Conservation (phyloP, 2,329 filamentous ascomycete species). For the Alternaria sp. region DNA sequence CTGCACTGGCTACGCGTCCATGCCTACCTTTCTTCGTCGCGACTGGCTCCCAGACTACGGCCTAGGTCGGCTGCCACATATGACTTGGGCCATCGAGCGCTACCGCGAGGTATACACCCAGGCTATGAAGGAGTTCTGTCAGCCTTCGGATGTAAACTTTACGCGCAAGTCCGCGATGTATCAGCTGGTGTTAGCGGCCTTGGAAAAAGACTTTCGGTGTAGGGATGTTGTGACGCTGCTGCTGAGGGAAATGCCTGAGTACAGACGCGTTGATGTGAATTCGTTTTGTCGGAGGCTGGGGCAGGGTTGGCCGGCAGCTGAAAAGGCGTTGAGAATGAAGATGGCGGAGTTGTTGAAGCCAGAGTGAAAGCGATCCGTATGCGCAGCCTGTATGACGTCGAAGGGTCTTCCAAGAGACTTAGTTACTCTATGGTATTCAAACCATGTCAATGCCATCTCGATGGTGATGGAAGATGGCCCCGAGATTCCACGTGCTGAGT, state of each 20-base stretch:
- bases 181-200: background rate
- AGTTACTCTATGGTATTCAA: background rate
- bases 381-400: background rate
- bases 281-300: background rate
- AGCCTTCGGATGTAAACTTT: conserved; percentile 11
- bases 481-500: background rate
- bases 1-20: conserved; percentile 17
- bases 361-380: background rate
- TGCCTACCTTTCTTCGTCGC: conserved; percentile 16
- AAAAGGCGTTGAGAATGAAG: conserved; percentile 5
- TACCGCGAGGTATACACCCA: conserved; percentile 23
- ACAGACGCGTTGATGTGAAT: conserved; percentile 1
- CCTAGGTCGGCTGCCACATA: background rate
- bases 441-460: background rate
- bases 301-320: conserved; percentile 8
- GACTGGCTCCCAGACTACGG: conserved; percentile 12
- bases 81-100: conserved; percentile 4
- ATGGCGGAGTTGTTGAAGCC: background rate
- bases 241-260: conserved; percentile 6
- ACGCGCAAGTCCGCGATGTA: conserved; percentile 20
- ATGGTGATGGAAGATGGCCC: background rate
- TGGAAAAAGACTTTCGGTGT: conserved; percentile 1
- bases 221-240: conserved; percentile 3
- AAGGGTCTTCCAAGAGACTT: background rate
- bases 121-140: conserved; percentile 10